phyloP scores from a whole-genome alignment of 78 protist species.

The Dictyostelium capitatum region DNA sequence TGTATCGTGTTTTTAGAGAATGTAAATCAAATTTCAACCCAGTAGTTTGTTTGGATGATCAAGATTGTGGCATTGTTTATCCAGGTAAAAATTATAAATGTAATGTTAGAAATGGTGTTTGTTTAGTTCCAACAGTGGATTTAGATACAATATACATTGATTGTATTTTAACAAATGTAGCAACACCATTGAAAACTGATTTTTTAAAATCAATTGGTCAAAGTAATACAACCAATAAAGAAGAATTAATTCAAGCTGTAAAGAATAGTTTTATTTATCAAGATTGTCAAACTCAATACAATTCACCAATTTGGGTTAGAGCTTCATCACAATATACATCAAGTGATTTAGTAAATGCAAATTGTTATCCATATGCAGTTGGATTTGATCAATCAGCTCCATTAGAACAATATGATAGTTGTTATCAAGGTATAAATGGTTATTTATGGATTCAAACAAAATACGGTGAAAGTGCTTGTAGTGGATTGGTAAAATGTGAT shows the following conservation, averaged over 20 bases:
- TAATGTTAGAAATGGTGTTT: background rate
- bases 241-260: background rate
- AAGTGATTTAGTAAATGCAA: background rate
- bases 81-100: background rate
- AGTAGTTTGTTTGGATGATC: background rate
- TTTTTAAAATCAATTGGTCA: background rate
- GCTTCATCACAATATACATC: background rate
- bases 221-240: background rate
- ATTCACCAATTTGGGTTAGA: background rate
- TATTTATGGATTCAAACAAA: background rate
- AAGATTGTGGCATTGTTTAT: background rate
- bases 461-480: background rate
- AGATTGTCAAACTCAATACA: background rate
- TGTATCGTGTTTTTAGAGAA: constrained; percentile 1
- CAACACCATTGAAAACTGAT: background rate
- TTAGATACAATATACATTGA: background rate
- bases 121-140: background rate
- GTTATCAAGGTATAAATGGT: background rate
- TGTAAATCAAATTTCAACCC: background rate
- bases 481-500: background rate
- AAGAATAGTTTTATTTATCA: background rate
- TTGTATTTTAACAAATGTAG: constrained; percentile 21
- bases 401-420: constrained; percentile 9
- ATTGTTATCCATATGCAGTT: background rate
- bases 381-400: constrained; percentile 41